These are phyloP conservation scores for Nosema bombycis DNA, from an alignment of 371 early-diverging fungal species.

Conservation along the genomic window DNA sequence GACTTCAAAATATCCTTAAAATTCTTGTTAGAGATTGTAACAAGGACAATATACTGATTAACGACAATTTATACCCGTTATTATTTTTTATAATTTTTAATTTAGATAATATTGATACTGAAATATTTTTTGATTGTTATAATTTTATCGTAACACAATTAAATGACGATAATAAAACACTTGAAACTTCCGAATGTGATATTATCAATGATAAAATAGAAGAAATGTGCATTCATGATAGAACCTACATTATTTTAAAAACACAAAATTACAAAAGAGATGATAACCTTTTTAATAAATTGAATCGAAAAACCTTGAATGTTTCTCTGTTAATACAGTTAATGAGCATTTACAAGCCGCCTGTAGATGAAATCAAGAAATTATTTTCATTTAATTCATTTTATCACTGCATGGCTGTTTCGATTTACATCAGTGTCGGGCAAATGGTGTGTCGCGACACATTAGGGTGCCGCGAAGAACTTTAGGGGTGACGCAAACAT, in stretches of 20 bases:
- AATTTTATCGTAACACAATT: neutral
- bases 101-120: neutral
- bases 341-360: neutral
- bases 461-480: too few species aligned
- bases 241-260: neutral
- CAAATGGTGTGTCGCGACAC: too few species aligned
- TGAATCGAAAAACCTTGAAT: neutral
- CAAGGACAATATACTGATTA: neutral
- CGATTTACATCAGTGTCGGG: neutral
- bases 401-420: neutral
- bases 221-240: neutral
- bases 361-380: neutral
- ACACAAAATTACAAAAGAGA: neutral
- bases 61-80: neutral
- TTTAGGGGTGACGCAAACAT: too few species aligned
- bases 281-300: neutral
- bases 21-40: neutral
- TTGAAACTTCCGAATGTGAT: neutral
- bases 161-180: neutral
- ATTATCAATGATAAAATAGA: neutral
- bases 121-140: slow-evolving; percentile 1
- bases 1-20: neutral
- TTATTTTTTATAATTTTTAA: slow-evolving; percentile 3
- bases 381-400: neutral
- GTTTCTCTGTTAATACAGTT: neutral